These are phyloP conservation scores for Lobosporangium transversale DNA, from an alignment of 192 early-diverging fungal species.

Conservation along the genomic window DNA sequence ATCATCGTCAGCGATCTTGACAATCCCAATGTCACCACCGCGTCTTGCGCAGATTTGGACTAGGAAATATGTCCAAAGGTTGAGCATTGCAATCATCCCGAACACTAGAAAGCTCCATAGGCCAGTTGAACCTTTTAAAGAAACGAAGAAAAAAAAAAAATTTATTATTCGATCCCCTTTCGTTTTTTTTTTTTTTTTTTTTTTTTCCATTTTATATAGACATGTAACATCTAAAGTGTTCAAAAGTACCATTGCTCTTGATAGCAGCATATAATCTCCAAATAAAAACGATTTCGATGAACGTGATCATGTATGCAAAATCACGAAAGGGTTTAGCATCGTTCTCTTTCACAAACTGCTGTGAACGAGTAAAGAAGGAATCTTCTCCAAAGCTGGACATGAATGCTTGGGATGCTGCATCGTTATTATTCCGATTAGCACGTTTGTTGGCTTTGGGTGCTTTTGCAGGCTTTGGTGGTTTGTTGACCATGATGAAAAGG, in stretches of 20 bases:
- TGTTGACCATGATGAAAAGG: constrained; percentile 43
- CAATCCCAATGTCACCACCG: constrained; percentile 39
- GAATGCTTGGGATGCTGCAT: constrained; percentile 10
- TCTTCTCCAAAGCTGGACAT: constrained; percentile 10
- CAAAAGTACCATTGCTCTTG: too few species aligned
- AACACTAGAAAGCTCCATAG: constrained; percentile 36
- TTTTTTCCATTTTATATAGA: too few species aligned
- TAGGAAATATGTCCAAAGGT: constrained; percentile 43
- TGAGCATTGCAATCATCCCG: constrained; percentile 18
- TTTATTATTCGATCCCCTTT: not conserved
- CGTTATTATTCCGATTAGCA: constrained; percentile 10
- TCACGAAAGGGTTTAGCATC: constrained; percentile 44
- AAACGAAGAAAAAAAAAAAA: not conserved
- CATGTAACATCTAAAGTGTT: too few species aligned
- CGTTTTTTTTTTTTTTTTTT: too few species aligned
- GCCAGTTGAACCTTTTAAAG: not conserved
- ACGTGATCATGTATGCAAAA: constrained; percentile 24
- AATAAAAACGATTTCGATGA: constrained; percentile 24
- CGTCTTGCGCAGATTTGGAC: constrained; percentile 22
- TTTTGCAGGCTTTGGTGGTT: constrained; percentile 38
- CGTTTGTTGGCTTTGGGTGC: constrained; percentile 34
- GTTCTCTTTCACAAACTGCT: constrained; percentile 40
- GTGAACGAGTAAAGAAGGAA: constrained; percentile 25
- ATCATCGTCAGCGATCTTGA: constrained; percentile 29
- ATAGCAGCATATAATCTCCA: constrained; percentile 28